Base-by-base conservation (phyloP, 257 asterid genomes). In the Misopates orontium region DNA sequence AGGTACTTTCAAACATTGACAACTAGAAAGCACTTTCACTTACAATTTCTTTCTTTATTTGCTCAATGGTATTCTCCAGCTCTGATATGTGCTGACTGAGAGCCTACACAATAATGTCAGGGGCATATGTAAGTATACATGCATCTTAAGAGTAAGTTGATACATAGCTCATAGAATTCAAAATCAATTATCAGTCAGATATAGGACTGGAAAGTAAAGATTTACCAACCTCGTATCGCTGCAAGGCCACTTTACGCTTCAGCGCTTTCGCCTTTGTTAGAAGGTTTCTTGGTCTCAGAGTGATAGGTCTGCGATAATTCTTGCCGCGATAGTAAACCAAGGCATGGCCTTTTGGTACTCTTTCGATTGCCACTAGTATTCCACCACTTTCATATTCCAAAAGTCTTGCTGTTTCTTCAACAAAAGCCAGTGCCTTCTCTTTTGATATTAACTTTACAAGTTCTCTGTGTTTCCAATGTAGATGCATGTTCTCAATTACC, bases 351-450 rank as follows among this genome's bases (percentile, higher is more conserved):
- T 93, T 93, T 42, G 99, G 91, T 65, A 90, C 95, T 64, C 92
- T 81, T 57, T 90, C 97, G 49, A 86, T 86, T 10, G 96, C 79
- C 67, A 93, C 97, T 56, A 93, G 70, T 71, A 93, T 87, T 40
- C 99, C 96, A 57, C 95, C 97, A 76, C 99, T 93, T 78, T 93
- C 99, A 69, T 90, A 87, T 81, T 90, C 99, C 83, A 93, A 77
- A 52, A 93, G 97, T 71, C 96, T 80, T 17, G 96, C 94, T 58
- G 97, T 81, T 82, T 93, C 99, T 81, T 93, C 97, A 68, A 79
- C 97, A 69, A 90, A 90, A 56, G 95, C 77, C 73, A 77, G 73
- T 63, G 74, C 85, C 67, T 93, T 93, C 73, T 93, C 99, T 62
- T 93, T 93, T 8, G 99, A 93, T 75, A 93, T 84, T 72, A 93